Percentiles rank a stretch among this genome's conserved stretches.
These are phyloP conservation scores for Starmerella apicola DNA, from an alignment of 805 yeast species.

Conservation along the genomic window DNA sequence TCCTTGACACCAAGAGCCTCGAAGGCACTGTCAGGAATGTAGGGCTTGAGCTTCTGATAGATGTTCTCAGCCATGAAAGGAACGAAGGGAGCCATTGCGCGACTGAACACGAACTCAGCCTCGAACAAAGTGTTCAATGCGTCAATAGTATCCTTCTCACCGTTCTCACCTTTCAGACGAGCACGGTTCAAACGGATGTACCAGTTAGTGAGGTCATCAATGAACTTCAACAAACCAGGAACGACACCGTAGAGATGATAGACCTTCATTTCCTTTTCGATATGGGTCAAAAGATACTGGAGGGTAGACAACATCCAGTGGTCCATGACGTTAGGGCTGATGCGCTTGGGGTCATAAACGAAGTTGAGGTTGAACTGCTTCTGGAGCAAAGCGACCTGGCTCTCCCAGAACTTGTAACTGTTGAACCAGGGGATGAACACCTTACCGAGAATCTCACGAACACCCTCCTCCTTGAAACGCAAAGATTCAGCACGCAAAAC, in stretches of 20 bases:
- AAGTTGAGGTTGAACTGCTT: slow-evolving; percentile 63
- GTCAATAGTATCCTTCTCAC: slow-evolving; percentile 66
- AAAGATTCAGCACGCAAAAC: slow-evolving; percentile 92
- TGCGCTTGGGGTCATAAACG: slow-evolving; percentile 51
- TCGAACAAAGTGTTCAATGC: slow-evolving; percentile 88
- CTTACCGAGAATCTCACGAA: slow-evolving; percentile 90
- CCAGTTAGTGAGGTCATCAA: slow-evolving; percentile 96
- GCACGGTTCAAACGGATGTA: slow-evolving; percentile 96
- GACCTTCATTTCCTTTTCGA: slow-evolving; percentile 79
- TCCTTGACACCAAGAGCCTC: slow-evolving; percentile 29
- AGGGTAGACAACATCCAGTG: slow-evolving; percentile 93
- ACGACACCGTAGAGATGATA: slow-evolving; percentile 94
- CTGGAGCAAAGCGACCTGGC: slow-evolving; percentile 73
- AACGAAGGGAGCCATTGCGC: slow-evolving; percentile 98
- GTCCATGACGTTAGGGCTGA: slow-evolving; percentile 87
- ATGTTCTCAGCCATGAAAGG: slow-evolving; percentile 90
- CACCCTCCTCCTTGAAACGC: slow-evolving; percentile 98
- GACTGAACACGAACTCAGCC: slow-evolving; percentile 72
- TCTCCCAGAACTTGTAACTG: slow-evolving; percentile 91
- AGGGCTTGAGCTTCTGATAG: slow-evolving; percentile 59
- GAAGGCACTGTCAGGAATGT: slow-evolving; percentile 30
- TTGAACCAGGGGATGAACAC: slow-evolving; percentile 98
- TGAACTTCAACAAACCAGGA: slow-evolving; percentile 74
- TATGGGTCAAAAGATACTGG: slow-evolving; percentile 76
- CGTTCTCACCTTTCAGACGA: slow-evolving; percentile 92